phyloP scores from a whole-genome alignment of 2,329 filamentous ascomycete species.

The Aureobasidium sp. region DNA sequence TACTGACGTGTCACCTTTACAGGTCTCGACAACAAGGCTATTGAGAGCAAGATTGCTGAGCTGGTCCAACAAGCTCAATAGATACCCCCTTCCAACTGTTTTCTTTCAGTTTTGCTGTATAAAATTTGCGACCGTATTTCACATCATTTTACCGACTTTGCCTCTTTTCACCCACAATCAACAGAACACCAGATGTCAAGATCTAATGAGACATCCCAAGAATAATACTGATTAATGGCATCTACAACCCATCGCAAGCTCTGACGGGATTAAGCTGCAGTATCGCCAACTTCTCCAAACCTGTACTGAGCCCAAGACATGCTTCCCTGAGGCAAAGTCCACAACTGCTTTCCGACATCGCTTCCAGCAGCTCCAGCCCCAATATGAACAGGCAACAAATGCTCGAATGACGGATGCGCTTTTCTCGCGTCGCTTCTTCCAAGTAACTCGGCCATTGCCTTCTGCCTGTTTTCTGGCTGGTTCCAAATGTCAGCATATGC shows the following conservation, averaged over 20 bases:
- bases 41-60: slow-evolving; percentile 59
- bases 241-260: too few relatives aligned
- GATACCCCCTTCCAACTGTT: background rate
- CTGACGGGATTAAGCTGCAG: slow-evolving; percentile 17
- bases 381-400: slow-evolving; percentile 55
- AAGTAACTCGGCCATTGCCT: slow-evolving; percentile 32
- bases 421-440: slow-evolving; percentile 46
- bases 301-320: slow-evolving; percentile 33
- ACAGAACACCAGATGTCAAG: background rate
- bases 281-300: slow-evolving; percentile 25
- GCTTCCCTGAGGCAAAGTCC: slow-evolving; percentile 31
- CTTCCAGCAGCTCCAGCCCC: slow-evolving; percentile 30
- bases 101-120: background rate
- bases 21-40: slow-evolving; percentile 64
- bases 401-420: slow-evolving; percentile 59
- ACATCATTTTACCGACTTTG: too few relatives aligned
- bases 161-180: background rate
- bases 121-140: background rate
- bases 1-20: slow-evolving; percentile 17
- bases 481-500: background rate
- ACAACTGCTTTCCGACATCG: slow-evolving; percentile 28
- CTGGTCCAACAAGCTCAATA: slow-evolving; percentile 46
- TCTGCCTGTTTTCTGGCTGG: slow-evolving; percentile 25
- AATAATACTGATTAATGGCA: background rate
- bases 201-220: background rate